These are phyloP conservation scores for Flaveria bidentis DNA, from an alignment of 129 eudicot species.

Conservation along the genomic window DNA sequence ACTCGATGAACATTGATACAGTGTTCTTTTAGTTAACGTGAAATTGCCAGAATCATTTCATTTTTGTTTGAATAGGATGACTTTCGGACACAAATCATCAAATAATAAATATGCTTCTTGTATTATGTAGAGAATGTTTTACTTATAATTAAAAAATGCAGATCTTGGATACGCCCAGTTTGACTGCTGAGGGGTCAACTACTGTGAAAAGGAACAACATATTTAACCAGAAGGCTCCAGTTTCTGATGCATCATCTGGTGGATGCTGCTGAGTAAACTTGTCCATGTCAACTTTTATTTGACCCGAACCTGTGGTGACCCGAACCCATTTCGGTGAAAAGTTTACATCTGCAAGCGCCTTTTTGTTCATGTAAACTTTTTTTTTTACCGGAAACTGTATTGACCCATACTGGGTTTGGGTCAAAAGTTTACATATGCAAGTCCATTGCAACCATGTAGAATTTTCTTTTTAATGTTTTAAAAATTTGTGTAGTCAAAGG, in stretches of 20 bases:
- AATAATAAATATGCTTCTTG: not conserved
- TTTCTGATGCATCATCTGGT: conserved; percentile 63
- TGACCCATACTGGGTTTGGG: not conserved
- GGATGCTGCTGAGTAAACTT: conserved; percentile 58
- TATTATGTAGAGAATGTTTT: not conserved
- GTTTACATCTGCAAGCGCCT: conserved; percentile 2
- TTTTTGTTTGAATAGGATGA: not conserved
- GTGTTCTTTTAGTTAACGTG: not conserved
- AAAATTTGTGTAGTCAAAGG: conserved; percentile 1
- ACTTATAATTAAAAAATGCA: conserved; percentile 27
- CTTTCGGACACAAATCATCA: not conserved
- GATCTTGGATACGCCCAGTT: conserved; percentile 95
- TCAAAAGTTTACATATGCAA: not conserved
- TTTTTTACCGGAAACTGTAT: not conserved
- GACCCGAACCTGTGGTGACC: not conserved
- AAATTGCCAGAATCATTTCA: not conserved
- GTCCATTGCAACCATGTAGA: not conserved
- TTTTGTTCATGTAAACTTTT: conserved; percentile 3
- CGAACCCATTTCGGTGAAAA: not conserved
- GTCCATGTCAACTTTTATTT: not conserved
- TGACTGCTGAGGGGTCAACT: conserved; percentile 74
- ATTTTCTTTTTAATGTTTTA: not conserved
- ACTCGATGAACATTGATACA: not conserved
- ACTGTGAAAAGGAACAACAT: conserved; percentile 78
- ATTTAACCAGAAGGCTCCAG: conserved; percentile 81